Conservation (phyloP, 2,329 filamentous ascomycete species). For the Monilinia laxa region DNA sequence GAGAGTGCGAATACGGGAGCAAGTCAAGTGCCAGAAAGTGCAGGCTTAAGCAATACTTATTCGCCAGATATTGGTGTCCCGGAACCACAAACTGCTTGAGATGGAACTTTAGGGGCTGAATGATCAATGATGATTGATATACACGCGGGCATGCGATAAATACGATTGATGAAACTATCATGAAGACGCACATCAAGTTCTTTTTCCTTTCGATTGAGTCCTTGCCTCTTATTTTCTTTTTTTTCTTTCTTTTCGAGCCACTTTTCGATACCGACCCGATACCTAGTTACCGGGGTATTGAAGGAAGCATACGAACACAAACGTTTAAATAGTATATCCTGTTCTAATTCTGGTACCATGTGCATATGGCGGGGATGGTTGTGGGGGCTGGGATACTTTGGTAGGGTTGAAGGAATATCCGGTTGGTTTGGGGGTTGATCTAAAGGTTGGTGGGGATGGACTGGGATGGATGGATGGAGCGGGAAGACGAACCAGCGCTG, state of each 20-base stretch:
- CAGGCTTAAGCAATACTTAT: constrained; percentile 17
- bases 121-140: constrained; percentile 5
- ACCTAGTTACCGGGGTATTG: not conserved
- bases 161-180: not conserved
- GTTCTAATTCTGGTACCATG: constrained; percentile 8
- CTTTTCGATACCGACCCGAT: constrained; percentile 1
- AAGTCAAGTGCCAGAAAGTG: constrained; percentile 5
- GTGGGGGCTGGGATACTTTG: not conserved
- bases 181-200: not conserved
- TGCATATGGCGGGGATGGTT: constrained; percentile 7
- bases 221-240: constrained; percentile 1
- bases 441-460: not conserved
- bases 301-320: constrained; percentile 9
- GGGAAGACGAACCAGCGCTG: not conserved
- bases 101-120: not conserved
- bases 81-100: constrained; percentile 33
- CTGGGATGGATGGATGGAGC: not conserved
- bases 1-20: constrained; percentile 26
- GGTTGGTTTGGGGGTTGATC: constrained; percentile 4
- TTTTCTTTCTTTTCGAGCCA: constrained; percentile 5
- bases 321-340: constrained; percentile 19
- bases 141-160: not conserved
- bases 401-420: not conserved
- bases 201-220: constrained; percentile 6
- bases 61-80: constrained; percentile 14